Base-by-base conservation (phyloP, 768 basidiomycete species). In the Naematelia aurantialba region DNA sequence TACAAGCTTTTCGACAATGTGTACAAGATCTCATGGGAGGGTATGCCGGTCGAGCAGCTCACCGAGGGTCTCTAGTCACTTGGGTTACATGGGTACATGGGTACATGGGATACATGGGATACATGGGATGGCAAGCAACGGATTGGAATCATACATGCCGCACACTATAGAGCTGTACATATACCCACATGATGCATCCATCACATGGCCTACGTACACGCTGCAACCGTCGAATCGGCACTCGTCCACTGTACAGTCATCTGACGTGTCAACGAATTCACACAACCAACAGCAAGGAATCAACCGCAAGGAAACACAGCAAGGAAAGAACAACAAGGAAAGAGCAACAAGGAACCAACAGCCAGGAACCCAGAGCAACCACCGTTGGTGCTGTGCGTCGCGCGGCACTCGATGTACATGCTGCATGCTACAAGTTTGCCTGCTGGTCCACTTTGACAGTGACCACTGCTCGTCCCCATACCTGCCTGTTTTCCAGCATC, bases 401-500 rank as follows among this genome's bases (percentile, higher is more conserved):
- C n/a, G n/a, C n/a, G n/a, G n/a, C n/a, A n/a, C n/a, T n/a, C n/a
- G n/a, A n/a, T n/a, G n/a, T n/a, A n/a, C n/a, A 39, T 39, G 34
- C 34, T 39, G 17, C 34, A 39, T 39, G 8, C 34, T 39, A 39
- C 34, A 39, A 39, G 8, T 39, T 39, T 39, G 34, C 34, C 34
- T 50, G 48, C 19, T 56, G 19, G 13, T 65, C 59, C 49, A 66
- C 45, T 25, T 64, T 68, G 12, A 98, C 75, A 51, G 80, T 81
- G 5, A 89, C 83, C 24, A 93, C 80, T 0, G 82, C 88, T 72
- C 97, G 97, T 0, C 94, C 94, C 89, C 91, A 98, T 3, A 91
- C 93, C 78, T 89, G 83, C 62, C 94, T 80, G 47, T 80, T 80
- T 70, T 92, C 91, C 19, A 98, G 78, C 24, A 89, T 91, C 13